Evolutionary conservation across 306 rosid genomes (phyloP).

Genomic region (Elaeagnus macrophylla): DNA sequence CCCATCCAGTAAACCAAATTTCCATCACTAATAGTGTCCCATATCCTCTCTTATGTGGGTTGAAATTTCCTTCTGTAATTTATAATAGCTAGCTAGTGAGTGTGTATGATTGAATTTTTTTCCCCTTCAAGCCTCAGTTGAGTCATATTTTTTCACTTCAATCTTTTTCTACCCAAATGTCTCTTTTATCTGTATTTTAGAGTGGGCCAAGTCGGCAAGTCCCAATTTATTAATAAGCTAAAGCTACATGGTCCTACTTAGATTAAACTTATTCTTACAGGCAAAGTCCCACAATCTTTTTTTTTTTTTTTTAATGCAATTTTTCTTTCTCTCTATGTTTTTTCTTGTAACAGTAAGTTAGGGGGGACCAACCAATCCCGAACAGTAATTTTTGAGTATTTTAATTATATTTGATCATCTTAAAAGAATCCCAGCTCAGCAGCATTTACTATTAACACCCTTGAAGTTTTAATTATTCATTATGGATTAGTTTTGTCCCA

Average conservation of each 20-base stretch:
- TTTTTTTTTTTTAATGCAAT: slow-evolving; percentile 3
- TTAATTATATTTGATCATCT: slow-evolving; percentile 11
- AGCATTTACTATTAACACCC: slow-evolving; percentile 22
- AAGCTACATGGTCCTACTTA: slow-evolving; percentile 31
- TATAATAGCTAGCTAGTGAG: too few species aligned
- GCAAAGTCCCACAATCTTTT: slow-evolving; percentile 20
- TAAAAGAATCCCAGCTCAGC: slow-evolving; percentile 26
- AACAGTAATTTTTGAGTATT: slow-evolving; percentile 1
- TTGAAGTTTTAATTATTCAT: slow-evolving; percentile 24
- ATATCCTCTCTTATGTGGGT: too few species aligned
- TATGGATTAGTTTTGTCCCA: slow-evolving; percentile 60
- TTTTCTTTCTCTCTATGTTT: slow-evolving; percentile 3
- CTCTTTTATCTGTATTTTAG: too few species aligned
- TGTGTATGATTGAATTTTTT: too few species aligned
- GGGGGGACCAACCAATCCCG: slow-evolving; percentile 12
- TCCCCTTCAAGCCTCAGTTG: too few species aligned
- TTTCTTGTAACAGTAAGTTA: slow-evolving; percentile 4
- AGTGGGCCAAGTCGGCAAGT: too few species aligned
- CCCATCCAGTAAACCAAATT: too few species aligned
- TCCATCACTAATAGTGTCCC: too few species aligned
- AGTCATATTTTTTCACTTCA: too few species aligned
- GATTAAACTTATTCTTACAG: slow-evolving; percentile 25
- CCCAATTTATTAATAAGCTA: slow-evolving; percentile 5
- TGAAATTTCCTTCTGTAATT: too few species aligned
- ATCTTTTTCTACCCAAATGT: too few species aligned